Percentiles rank a stretch among this genome's conserved stretches.
Conservation (phyloP, 257 asterid species). For the Haberlea rhodopensis region DNA sequence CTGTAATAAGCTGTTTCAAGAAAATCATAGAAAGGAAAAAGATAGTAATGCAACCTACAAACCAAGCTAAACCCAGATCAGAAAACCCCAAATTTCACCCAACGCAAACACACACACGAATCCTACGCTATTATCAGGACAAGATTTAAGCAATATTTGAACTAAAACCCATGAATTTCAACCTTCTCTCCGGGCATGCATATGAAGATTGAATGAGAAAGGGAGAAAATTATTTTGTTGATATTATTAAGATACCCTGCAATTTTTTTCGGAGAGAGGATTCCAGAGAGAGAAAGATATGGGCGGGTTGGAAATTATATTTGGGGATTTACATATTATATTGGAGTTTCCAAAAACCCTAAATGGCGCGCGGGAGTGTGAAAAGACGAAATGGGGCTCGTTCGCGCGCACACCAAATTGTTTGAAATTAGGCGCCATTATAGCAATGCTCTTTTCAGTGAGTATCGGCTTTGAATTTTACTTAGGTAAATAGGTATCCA, state of each 20-base stretch:
- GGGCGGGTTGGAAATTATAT: conserved; percentile 45
- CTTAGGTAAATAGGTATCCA: too few relatives aligned
- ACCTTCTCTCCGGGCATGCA: background rate
- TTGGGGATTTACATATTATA: conserved; percentile 38
- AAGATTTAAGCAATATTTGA: background rate
- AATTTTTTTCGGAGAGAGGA: conserved; percentile 29
- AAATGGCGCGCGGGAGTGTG: conserved; percentile 39
- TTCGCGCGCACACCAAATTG: too few relatives aligned
- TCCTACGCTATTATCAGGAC: conserved; percentile 16
- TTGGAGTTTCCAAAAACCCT: conserved; percentile 62
- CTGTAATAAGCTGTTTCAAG: background rate
- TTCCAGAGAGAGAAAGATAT: conserved; percentile 19
- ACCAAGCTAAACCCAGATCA: conserved; percentile 18
- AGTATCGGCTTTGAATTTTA: too few relatives aligned
- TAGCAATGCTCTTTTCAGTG: too few relatives aligned
- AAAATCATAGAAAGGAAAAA: background rate
- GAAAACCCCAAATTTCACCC: background rate
- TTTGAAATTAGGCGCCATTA: too few relatives aligned
- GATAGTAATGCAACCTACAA: background rate
- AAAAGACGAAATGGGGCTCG: conserved; percentile 46
- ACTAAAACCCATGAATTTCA: background rate
- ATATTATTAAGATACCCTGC: conserved; percentile 22
- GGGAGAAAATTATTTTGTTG: background rate
- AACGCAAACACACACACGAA: background rate
- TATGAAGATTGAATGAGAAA: background rate